A percentile compares a stretch with the other conserved stretches of the same genome.
phyloP scores from a whole-genome alignment of 2,329 filamentous ascomycete genomes.

The Phyllosticta citriasiana region DNA sequence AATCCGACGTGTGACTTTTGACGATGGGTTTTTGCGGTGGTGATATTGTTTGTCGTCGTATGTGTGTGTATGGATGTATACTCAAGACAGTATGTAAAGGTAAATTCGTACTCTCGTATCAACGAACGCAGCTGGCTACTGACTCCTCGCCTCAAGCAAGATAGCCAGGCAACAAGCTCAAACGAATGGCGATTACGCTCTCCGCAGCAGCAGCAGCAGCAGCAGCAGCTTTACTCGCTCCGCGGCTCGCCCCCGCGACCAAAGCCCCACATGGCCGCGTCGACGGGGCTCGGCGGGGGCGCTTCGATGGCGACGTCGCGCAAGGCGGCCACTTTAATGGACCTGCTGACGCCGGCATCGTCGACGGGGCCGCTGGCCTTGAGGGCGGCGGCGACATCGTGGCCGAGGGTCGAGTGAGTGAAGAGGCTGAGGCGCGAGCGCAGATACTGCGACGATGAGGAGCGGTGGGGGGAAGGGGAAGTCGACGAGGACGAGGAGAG shows the following conservation, averaged over 20 bases:
- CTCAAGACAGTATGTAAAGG: no score
- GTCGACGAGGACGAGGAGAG: background rate
- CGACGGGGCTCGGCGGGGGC: slow-evolving; percentile 31
- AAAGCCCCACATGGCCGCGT: slow-evolving; percentile 17
- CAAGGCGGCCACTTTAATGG: background rate
- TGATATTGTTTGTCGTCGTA: no score
- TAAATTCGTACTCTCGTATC: no score
- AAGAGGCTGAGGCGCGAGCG: slow-evolving; percentile 33
- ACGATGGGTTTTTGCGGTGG: no score
- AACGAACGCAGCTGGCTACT: no score
- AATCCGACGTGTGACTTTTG: no score
- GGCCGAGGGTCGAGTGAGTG: slow-evolving; percentile 30
- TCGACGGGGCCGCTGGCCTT: slow-evolving; percentile 23
- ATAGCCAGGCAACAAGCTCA: no score
- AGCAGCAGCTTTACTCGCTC: background rate
- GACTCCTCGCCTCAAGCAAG: no score
- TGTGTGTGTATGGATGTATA: no score
- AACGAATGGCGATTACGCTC: no score
- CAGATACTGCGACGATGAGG: slow-evolving; percentile 22
- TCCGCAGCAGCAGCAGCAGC: no score
- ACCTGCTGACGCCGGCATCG: background rate
- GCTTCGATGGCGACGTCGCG: slow-evolving; percentile 17
- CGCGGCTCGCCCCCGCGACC: slow-evolving; percentile 19
- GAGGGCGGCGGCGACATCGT: slow-evolving; percentile 31
- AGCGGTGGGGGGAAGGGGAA: slow-evolving; percentile 18